Base-by-base conservation (phyloP, 768 basidiomycete species). In the Suillus placidus region DNA sequence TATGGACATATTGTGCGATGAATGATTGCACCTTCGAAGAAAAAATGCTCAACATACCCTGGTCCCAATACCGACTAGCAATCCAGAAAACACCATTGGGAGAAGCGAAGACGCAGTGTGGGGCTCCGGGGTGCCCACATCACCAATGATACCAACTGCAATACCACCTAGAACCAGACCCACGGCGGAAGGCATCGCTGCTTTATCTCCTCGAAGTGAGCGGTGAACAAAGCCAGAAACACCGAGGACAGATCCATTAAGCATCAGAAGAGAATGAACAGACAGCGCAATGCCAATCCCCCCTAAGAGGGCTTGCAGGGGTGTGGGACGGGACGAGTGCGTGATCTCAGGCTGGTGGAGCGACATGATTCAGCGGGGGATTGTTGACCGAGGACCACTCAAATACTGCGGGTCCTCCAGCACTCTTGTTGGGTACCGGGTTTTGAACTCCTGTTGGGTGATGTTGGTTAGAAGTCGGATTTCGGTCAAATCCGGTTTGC, bases 171-270 rank as follows among this genome's bases (percentile, higher is more conserved):
- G 70, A 16, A 86, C 64, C 52, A 88, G 77, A 20, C 86, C 88
- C 35, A 74, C 67, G 9, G 81, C 80, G 8, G 81, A 81, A 2
- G 76, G 74, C 1, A 78, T 60, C 4, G 80, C 81, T 57, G 86
- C 87, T 37, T 69, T 68, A 65, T 75, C 74, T 20, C 87, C 85
- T 34, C 78, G 78, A 8, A 81, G 72, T 0, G 84, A 80, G 57
- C 82, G 79, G 71, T 88, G 85, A 3, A 89, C 69, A 67, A 88
- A 88, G 20, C 87, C 87, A 32, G 87, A 88, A 61, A 89, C 83
- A 1, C 88, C 88, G 66, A 87, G 85, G 56, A 84, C 81, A 64
- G 77, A 79, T 30, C 87, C 86, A 64, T 87, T 88, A 47, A 87
- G 78, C 16, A 85, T 71, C 37, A 86, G 73, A 6, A 88, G 76